Base-by-base conservation (phyloP, 148 eudicot genomes). In the Cornus florida region DNA sequence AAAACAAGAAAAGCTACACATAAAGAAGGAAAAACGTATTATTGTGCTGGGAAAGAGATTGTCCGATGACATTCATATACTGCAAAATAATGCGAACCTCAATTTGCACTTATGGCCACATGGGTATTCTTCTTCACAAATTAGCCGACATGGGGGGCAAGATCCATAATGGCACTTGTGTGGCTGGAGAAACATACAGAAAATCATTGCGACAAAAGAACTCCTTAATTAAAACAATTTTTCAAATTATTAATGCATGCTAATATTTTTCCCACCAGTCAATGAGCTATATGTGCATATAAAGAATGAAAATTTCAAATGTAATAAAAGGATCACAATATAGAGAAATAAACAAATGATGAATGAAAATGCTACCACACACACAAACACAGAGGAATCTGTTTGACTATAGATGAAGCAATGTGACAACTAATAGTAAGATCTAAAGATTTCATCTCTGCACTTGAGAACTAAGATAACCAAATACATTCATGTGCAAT, bases 161-260 rank as follows among this genome's bases (percentile, higher is more conserved):
- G 97, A 91, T 87, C 99, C 99, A 87, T 97, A 97, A 77, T 97
- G 99, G 82, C 99, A 97, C 83, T 84, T 94, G 86, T 97, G 99
- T 41, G 97, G 93, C 99, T 97, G 91, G 80, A 73, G 68, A 87
- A 80, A 75, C 39, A 75, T 48, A 53, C 69, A 81, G 17, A 32
- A 67, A 16, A 73, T 38, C 50, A 48, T 53, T 23, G 12, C 22
- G 53, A 56, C 24, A 70, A 67, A 33, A 64, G 23, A 38, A 1
- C 8, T 60, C 35, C 48, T 56, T 6, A 67, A 33, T n/a, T n/a
- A 53, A 80, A 7, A 38, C 57, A 76, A 35, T 35, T 28, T 28
- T 60, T 28, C 28, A 32, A 48, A 24, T 23, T 4, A 28, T 53
- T 41, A 23, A 43, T 0, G 16, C 65, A 31, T 68, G 32, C 50